Evolutionary conservation across 805 yeast species (phyloP), one percentile per base, ranked within the genome.

Genomic region (Ogataea paradorogensis): DNA sequence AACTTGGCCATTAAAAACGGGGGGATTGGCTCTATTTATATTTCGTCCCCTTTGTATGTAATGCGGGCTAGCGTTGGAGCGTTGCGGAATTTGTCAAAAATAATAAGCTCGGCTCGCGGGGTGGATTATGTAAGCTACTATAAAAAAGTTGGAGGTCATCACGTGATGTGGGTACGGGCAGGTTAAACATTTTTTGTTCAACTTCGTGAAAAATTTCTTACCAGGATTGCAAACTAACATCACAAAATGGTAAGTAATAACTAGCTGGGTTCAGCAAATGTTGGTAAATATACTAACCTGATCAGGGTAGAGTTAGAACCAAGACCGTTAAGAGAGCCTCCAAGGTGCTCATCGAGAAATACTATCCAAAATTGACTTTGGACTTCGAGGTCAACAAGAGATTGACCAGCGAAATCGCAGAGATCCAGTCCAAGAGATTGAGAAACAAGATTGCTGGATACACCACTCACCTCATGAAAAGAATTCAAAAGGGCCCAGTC

Each of bases 401-500:
- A 81, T 83, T 95, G 71, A 84, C 96, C 65, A 84, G 88, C 66
- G 96, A 95, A 76, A 90, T 93, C 65, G 99, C 99, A 61, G 90
- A 86, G 73, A 95, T 93, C 70, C 97, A 91, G 75, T 88, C 99
- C 67, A 93, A 93, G 85, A 88, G 99, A 79, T 85, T 93, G 75
- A 93, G 99, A 82, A 93, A 93, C 93, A 93, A 93, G 88, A 95
- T 93, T 67, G 99, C 99, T 72, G 99, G 99, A 74, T 93, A 91
- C 96, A 93, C 99, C 76, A 93, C 99, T 69, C 99, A 93, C 77
- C 84, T 93, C 75, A 95, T 93, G 99, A 93, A 88, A 83, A 90
- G 99, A 82, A 93, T 93, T 70, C 98, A 95, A 79, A 93, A 91
- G 83, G 99, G 99, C 72, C 99, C 99, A 80, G 99, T 93, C 66